These are phyloP conservation scores for Coriolopsis trogii DNA, from an alignment of 1,284 basidiomycete species.

Conservation along the genomic window DNA sequence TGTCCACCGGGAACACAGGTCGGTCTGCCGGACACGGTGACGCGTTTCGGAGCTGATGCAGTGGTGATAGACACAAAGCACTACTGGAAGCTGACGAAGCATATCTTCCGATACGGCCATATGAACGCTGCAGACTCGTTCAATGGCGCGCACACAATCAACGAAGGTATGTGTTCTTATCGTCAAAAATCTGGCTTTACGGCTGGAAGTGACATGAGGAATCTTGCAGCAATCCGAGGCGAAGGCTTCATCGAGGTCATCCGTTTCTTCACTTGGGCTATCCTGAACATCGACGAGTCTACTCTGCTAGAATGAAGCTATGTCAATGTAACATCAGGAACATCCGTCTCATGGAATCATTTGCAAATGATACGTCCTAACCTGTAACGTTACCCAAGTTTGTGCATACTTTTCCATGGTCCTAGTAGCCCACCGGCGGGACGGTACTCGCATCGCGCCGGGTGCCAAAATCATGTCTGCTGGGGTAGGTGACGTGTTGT, in stretches of 20 bases:
- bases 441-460: too few relatives aligned
- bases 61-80: constrained; percentile 42
- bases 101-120: constrained; percentile 54
- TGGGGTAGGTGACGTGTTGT: too few relatives aligned
- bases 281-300: constrained; percentile 50
- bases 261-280: constrained; percentile 47
- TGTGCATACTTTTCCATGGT: too few relatives aligned
- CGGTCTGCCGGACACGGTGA: neutral
- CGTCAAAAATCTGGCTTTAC: too few relatives aligned
- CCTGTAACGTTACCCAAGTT: too few relatives aligned
- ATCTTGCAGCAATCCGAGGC: constrained; percentile 38
- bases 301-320: constrained; percentile 17
- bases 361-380: too few relatives aligned
- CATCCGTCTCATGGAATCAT: too few relatives aligned
- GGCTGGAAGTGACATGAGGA: neutral
- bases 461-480: too few relatives aligned
- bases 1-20: constrained; percentile 27
- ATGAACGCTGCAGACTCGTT: constrained; percentile 29
- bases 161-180: constrained; percentile 39
- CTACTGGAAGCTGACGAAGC: constrained; percentile 51
- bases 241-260: constrained; percentile 47
- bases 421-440: too few relatives aligned
- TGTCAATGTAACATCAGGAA: too few relatives aligned
- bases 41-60: neutral
- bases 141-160: constrained; percentile 58